Evolutionary conservation across 371 early-diverging fungal species (phyloP).

Genomic region (Zychaea mexicana): DNA sequence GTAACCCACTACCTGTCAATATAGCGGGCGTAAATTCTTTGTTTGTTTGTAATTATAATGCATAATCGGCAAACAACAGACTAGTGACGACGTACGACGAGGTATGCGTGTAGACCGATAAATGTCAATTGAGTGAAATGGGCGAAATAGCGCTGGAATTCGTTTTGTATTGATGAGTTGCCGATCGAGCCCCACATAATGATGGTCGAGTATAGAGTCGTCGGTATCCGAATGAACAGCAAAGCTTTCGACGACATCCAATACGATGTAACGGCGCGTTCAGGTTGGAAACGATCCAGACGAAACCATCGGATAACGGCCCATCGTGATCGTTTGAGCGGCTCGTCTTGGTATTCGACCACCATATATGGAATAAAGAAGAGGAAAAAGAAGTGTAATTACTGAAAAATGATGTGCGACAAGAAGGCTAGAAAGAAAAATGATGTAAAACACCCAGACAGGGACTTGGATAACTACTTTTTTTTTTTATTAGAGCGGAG

Average conservation of each 20-base stretch:
- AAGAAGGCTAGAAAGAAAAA: background rate
- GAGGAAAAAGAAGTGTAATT: background rate
- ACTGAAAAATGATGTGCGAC: background rate
- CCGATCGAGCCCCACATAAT: conserved; percentile 48
- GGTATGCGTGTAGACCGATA: conserved; percentile 53
- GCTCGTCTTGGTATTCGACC: conserved; percentile 19
- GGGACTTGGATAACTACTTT: background rate
- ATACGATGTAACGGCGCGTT: conserved; percentile 57
- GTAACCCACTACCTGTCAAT: too few relatives aligned
- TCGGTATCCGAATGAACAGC: conserved; percentile 40
- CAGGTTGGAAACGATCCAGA: conserved; percentile 56
- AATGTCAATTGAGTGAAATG: conserved; percentile 58
- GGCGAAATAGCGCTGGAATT: conserved; percentile 29
- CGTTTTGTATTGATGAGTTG: conserved; percentile 19
- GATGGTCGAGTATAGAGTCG: conserved; percentile 38
- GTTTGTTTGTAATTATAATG: background rate
- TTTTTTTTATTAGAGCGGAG: background rate
- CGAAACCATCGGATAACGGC: conserved; percentile 46
- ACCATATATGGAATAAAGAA: background rate
- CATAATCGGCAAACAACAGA: too few relatives aligned
- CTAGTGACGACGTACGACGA: conserved; percentile 47
- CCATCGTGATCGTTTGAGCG: conserved; percentile 21
- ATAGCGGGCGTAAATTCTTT: background rate
- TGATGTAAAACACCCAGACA: background rate
- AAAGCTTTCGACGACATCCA: conserved; percentile 48